Base-by-base conservation (phyloP, 352 stramenopile genomes). In the Phytophthora pistaciae region DNA sequence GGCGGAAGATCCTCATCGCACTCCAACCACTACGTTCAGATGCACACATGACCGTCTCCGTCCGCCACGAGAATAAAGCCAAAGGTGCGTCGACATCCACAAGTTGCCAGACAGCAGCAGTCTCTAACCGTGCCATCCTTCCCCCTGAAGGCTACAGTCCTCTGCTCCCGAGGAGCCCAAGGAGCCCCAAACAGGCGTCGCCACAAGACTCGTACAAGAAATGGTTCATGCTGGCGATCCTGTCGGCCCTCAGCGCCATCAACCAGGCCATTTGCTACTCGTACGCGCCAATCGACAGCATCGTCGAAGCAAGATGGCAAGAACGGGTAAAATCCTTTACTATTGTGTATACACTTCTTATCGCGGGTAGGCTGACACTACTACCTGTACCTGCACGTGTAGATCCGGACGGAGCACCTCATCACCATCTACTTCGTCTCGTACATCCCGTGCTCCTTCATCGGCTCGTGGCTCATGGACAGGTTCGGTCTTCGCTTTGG, bases 401-500 rank as follows among this genome's bases (percentile, higher is more conserved):
- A 90, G 82, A 70, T 90, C 29, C 80, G 83, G 56, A 91, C 84
- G 25, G 91, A 86, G 18, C 82, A 91, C 67, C 72, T 93, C 8
- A 91, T 93, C 65, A 93, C 86, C 1, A 83, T 93, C 54, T 93
- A 83, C 68, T 93, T 93, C 60, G 55, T 92, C 20, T 84, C 81
- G 25, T 93, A 93, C 61, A 92, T 93, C 33, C 86, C 86, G 14
- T 92, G 84, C 66, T 91, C 86, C 21, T 93, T 93, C 64, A 31
- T 93, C 40, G 84, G 85, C 7, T 93, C 84, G 52, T 93, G 85
- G 85, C 61, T 93, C 62, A 91, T 93, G 80, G 85, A 93, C 70
- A 85, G 84, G 38, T 82, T 84, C 42, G 85, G 85, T 0, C 55
- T 93, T 29, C 80, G 81, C 9, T 90, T 77, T 31, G 85, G 83